Conservation (phyloP, 2,329 filamentous ascomycete species). For the Talaromyces albobiverticillius region DNA sequence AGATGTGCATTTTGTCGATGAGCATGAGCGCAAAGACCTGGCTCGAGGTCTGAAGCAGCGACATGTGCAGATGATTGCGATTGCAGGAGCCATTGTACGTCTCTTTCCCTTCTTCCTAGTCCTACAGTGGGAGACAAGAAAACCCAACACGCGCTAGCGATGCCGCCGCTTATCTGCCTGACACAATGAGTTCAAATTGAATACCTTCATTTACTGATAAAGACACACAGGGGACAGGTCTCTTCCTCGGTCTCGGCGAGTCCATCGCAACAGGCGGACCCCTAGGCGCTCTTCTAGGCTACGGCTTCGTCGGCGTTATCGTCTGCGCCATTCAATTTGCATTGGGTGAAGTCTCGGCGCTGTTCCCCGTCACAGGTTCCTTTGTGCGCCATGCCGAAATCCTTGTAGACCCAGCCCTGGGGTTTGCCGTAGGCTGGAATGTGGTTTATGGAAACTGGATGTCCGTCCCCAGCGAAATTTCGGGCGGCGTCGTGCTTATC, state of each 20-base stretch:
- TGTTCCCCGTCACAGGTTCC: constrained; percentile 51
- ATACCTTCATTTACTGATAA: not conserved
- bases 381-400: constrained; percentile 56
- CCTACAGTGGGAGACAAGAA: too few species aligned
- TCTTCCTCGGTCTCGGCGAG: constrained; percentile 55
- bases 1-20: constrained; percentile 23
- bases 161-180: too few species aligned
- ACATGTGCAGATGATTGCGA: constrained; percentile 44
- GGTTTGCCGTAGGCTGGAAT: constrained; percentile 45
- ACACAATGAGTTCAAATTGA: too few species aligned
- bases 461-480: constrained; percentile 45
- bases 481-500: constrained; percentile 47
- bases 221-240: constrained; percentile 42
- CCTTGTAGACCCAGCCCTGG: constrained; percentile 56
- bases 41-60: constrained; percentile 43
- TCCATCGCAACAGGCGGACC: constrained; percentile 53
- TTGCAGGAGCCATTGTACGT: constrained; percentile 43
- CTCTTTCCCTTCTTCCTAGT: not conserved
- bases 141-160: too few species aligned
- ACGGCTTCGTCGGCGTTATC: constrained; percentile 49
- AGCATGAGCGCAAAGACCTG: constrained; percentile 49
- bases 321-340: constrained; percentile 51
- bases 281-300: constrained; percentile 52
- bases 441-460: constrained; percentile 45
- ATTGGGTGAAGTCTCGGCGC: constrained; percentile 59